phyloP scores from a whole-genome alignment of 768 basidiomycete species.

The Trichaptum fuscoviolaceum region DNA sequence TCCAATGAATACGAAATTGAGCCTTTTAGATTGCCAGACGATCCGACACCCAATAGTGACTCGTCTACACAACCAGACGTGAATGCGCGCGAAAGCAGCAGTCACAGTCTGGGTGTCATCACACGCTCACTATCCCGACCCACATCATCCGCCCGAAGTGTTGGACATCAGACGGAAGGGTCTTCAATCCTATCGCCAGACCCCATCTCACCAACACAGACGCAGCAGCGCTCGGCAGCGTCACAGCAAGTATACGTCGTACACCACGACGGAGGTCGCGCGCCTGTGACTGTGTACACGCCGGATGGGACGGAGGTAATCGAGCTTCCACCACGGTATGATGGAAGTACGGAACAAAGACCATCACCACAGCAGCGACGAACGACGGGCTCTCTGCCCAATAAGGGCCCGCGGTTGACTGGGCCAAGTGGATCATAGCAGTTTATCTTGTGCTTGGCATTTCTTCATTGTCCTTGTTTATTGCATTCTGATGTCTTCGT shows the following conservation, averaged over 20 bases:
- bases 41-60: background rate
- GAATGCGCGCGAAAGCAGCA: slow-evolving; percentile 11
- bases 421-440: background rate
- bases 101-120: slow-evolving; percentile 5
- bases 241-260: slow-evolving; percentile 46
- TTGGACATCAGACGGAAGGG: slow-evolving; percentile 3
- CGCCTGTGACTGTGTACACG: slow-evolving; percentile 56
- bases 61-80: slow-evolving; percentile 12
- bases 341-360: slow-evolving; percentile 5
- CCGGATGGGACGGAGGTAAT: slow-evolving; percentile 51
- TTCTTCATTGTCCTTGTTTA: background rate
- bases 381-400: background rate
- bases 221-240: slow-evolving; percentile 8
- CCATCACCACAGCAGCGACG: background rate
- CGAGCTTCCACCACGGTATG: slow-evolving; percentile 54
- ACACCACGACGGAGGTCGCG: slow-evolving; percentile 53
- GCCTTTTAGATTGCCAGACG: background rate
- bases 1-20: background rate
- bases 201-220: slow-evolving; percentile 8
- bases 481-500: background rate
- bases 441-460: background rate
- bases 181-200: slow-evolving; percentile 8
- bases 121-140: slow-evolving; percentile 13
- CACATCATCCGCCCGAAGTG: background rate
- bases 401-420: background rate